phyloP scores from a whole-genome alignment of 306 rosid species.

The Cyamopsis tetragonoloba region DNA sequence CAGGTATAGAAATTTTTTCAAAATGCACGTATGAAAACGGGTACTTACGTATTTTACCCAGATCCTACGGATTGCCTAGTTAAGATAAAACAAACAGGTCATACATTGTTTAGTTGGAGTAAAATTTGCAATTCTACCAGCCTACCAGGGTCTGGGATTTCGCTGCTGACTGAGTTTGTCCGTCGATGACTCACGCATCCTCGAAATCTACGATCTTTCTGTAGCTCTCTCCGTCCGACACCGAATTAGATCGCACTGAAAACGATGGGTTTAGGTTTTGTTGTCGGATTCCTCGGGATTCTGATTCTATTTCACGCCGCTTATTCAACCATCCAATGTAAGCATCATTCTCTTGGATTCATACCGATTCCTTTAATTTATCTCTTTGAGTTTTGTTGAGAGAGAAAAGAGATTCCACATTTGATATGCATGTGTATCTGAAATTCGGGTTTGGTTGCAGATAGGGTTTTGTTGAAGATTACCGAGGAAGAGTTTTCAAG shows the following conservation, averaged over 20 bases:
- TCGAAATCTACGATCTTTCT: not conserved
- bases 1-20: too few species aligned
- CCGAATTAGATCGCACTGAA: constrained; percentile 17
- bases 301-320: constrained; percentile 65
- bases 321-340: constrained; percentile 76
- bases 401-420: not conserved
- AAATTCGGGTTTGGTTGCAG: constrained; percentile 43
- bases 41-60: too few species aligned
- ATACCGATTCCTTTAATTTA: not conserved
- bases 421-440: not conserved
- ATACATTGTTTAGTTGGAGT: too few species aligned
- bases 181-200: not conserved
- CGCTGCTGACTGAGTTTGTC: too few species aligned
- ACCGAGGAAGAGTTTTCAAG: constrained; percentile 85
- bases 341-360: not conserved
- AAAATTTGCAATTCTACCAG: too few species aligned
- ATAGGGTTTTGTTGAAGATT: constrained; percentile 79
- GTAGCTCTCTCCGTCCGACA: not conserved
- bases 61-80: too few species aligned
- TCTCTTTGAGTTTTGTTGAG: not conserved
- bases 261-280: constrained; percentile 52
- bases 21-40: too few species aligned
- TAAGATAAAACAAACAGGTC: too few species aligned
- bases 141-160: too few species aligned
- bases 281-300: constrained; percentile 60